Conservation (phyloP, 805 yeast species). For the Kluyveromyces siamensis region DNA sequence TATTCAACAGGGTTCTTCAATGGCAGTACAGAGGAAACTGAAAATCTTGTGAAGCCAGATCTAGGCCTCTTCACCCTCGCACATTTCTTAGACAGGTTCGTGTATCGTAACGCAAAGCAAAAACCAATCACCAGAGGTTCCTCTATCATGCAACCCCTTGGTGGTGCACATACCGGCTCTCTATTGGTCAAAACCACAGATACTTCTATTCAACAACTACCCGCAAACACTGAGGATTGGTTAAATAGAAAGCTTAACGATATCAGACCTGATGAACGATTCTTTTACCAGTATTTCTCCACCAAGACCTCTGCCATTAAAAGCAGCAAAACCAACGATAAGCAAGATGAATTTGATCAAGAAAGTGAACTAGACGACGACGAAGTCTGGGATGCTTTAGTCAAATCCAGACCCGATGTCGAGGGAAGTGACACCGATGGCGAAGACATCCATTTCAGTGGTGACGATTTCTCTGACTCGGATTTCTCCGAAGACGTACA, state of each 20-base stretch:
- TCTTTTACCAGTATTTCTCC: conserved; percentile 79
- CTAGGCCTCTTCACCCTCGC: conserved; percentile 77
- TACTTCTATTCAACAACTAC: conserved; percentile 36
- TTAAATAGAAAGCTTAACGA: conserved; percentile 49
- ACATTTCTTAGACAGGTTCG: conserved; percentile 92
- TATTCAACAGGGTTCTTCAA: conserved; percentile 63
- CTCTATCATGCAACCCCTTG: conserved; percentile 96
- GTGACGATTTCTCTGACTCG: conserved; percentile 55
- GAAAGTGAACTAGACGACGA: conserved; percentile 52
- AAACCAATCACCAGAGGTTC: conserved; percentile 69
- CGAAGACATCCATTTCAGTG: conserved; percentile 34
- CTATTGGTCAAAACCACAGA: conserved; percentile 60
- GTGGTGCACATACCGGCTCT: conserved; percentile 51
- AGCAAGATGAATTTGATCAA: conserved; percentile 31
- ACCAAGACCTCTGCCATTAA: conserved; percentile 40
- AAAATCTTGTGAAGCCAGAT: conserved; percentile 61
- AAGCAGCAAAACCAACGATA: conserved; percentile 24
- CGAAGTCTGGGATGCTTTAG: conserved; percentile 75
- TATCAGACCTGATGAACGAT: conserved; percentile 78
- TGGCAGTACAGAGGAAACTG: conserved; percentile 26
- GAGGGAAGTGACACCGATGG: conserved; percentile 42
- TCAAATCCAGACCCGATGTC: conserved; percentile 63
- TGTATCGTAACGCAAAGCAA: conserved; percentile 84
- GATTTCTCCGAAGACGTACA: conserved; percentile 38
- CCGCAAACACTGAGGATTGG: conserved; percentile 87